These are phyloP conservation scores for Euphorbia peplus DNA, from an alignment of 345 rosid species.

Conservation along the genomic window DNA sequence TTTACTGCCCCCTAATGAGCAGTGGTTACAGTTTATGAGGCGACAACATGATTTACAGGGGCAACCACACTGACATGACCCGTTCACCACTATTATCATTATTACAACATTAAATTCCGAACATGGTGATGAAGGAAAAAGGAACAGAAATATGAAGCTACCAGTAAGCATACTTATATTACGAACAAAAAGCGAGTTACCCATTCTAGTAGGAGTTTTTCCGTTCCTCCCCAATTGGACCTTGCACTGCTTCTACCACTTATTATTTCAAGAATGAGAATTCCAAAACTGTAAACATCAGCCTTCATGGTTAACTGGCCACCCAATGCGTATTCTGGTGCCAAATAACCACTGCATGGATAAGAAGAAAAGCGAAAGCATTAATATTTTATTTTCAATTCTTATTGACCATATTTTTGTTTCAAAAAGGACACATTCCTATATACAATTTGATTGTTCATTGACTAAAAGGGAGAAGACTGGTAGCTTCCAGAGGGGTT, in stretches of 20 bases:
- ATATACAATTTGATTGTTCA: too few relatives aligned
- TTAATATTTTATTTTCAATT: not conserved
- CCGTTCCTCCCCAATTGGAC: conserved; percentile 39
- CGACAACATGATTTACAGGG: too few relatives aligned
- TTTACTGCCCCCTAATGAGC: not conserved
- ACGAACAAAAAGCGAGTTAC: conserved; percentile 24
- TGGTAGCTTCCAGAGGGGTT: too few relatives aligned
- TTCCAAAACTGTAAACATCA: conserved; percentile 71
- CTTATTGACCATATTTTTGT: not conserved
- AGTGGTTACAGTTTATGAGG: too few relatives aligned
- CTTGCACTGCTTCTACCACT: conserved; percentile 55
- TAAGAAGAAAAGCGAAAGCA: conserved; percentile 7
- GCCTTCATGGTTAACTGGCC: conserved; percentile 73
- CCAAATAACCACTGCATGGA: conserved; percentile 68
- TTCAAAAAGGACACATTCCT: too few relatives aligned
- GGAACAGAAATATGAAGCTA: not conserved
- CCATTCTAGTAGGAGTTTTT: conserved; percentile 55
- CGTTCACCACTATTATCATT: too few relatives aligned
- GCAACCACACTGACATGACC: too few relatives aligned
- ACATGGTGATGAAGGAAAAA: conserved; percentile 7
- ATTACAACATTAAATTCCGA: not conserved
- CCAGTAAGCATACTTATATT: not conserved
- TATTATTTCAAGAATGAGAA: conserved; percentile 56
- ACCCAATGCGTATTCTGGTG: conserved; percentile 70
- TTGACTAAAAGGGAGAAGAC: too few relatives aligned